Evolutionary conservation across 768 basidiomycete genomes (phyloP), one percentile per base, ranked within the genome.

Genomic region (Tricholoma bakamatsutake): DNA sequence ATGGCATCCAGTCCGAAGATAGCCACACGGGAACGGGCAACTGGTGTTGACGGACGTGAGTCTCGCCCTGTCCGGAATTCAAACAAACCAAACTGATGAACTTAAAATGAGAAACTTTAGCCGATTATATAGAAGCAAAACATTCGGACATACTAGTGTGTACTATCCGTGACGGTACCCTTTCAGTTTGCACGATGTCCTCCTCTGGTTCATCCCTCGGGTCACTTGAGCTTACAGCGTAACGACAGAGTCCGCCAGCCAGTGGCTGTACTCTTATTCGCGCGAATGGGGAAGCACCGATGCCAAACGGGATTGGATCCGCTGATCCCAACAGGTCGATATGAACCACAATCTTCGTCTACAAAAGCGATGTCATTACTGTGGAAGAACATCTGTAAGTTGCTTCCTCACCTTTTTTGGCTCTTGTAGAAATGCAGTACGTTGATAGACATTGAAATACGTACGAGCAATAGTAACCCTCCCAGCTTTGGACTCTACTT

Each of bases 1-100:
- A 98, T 87, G 17, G 84, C 88, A 64, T 98, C 94, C 52, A 98
- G 77, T 33, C 90, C 85, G 66, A 96, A 93, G 50, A 93, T 90
- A n/a, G 88, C 84, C 2, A 85, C 89, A 59, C 88, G 85, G n/a
- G 85, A 81, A 46, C 78, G 82, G 0, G 84, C 80, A 0, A 90
- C 90, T 3, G 94, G 95, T 0, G 94, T 98, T 2, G 86, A 81
- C 5, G 95, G 94, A n/a, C 80, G 71, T 21, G 94, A 85, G 52
- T 80, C 82, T 55, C 67, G 73, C 31, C 85, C 85, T 0, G 92
- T 92, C 28, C 80, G 80, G 70, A 95, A 94, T 65, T 90, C 87
- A 73, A 94, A 96, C 52, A 97, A 72, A 13, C 93, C 92, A 57
- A 84, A 93, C 66, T 90, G 90, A 64, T 94, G 89, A 54, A 93